Conservation (phyloP, 2,329 filamentous ascomycete genomes). For the Fusarium drepaniforme region DNA sequence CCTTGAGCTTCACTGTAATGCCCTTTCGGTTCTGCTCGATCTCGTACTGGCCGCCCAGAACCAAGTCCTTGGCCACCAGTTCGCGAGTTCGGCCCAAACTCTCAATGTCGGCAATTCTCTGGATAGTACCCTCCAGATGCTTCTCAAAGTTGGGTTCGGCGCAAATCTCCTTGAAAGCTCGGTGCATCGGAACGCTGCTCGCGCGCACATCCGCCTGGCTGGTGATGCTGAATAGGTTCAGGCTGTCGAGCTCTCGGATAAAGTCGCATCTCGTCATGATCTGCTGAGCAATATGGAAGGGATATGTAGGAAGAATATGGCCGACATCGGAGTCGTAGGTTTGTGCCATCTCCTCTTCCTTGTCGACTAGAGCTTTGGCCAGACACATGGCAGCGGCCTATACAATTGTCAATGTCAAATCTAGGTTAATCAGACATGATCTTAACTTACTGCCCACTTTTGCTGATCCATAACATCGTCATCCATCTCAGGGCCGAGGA, state of each 20-base stretch:
- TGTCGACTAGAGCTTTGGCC: constrained; percentile 89
- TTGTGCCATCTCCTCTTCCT: constrained; percentile 74
- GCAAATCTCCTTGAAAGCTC: constrained; percentile 89
- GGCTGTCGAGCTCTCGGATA: constrained; percentile 89
- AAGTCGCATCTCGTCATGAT: constrained; percentile 98
- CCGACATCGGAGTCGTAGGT: constrained; percentile 75
- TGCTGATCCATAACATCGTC: constrained; percentile 99
- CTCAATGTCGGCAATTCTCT: constrained; percentile 93
- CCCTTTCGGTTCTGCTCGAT: constrained; percentile 60
- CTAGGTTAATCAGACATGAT: neutral
- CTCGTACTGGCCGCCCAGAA: constrained; percentile 84
- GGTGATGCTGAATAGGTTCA: constrained; percentile 96
- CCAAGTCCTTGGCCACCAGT: constrained; percentile 93
- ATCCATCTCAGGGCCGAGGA: constrained; percentile 81
- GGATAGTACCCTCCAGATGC: constrained; percentile 83
- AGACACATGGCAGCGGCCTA: constrained; percentile 93
- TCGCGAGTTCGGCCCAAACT: constrained; percentile 93
- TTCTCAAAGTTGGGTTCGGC: constrained; percentile 81
- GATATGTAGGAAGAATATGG: constrained; percentile 83
- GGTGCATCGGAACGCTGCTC: constrained; percentile 96
- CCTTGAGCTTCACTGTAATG: constrained; percentile 58
- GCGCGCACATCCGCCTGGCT: constrained; percentile 88
- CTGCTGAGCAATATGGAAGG: constrained; percentile 85
- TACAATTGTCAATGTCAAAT: constrained; percentile 3
- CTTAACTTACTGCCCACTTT: constrained; percentile 83